phyloP scores from a whole-genome alignment of 2,329 filamentous ascomycete species.

The Annulohypoxylon truncatum region DNA sequence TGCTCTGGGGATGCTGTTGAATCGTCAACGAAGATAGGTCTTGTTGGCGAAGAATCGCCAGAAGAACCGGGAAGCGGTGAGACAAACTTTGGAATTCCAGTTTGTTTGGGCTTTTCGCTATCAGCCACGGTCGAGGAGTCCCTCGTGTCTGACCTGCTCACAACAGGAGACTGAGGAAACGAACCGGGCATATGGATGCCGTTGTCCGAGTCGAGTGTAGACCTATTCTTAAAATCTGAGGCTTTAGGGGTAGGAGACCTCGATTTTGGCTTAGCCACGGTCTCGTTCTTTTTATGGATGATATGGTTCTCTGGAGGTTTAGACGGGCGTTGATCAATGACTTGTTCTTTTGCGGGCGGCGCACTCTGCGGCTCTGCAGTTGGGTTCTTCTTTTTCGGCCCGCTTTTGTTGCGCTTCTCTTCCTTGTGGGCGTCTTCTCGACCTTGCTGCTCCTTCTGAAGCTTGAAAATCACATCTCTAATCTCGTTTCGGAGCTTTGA shows the following conservation, averaged over 20 bases:
- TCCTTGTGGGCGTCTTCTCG: slow-evolving; percentile 55
- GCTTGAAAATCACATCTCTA: slow-evolving; percentile 71
- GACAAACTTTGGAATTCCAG: slow-evolving; percentile 31
- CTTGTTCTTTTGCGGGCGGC: not conserved
- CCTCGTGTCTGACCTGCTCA: not conserved
- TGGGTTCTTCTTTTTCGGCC: slow-evolving; percentile 23
- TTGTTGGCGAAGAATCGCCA: slow-evolving; percentile 36
- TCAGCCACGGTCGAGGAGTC: not conserved
- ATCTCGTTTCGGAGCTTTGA: slow-evolving; percentile 72
- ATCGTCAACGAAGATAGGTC: slow-evolving; percentile 43
- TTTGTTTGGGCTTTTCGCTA: slow-evolving; percentile 13
- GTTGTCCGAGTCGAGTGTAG: slow-evolving; percentile 7
- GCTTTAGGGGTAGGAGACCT: slow-evolving; percentile 13
- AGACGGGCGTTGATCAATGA: not conserved
- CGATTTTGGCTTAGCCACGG: not conserved
- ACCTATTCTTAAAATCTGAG: not conserved
- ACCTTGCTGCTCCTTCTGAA: slow-evolving; percentile 69
- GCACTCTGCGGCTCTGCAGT: not conserved
- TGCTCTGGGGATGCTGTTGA: slow-evolving; percentile 11
- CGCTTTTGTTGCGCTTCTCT: slow-evolving; percentile 47
- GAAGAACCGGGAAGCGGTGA: slow-evolving; percentile 34
- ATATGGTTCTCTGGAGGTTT: not conserved
- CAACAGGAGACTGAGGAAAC: slow-evolving; percentile 34
- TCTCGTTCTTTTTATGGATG: not conserved
- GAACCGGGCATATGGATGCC: slow-evolving; percentile 21